Conservation (phyloP, 345 rosid genomes). For the Cardamine occulta region DNA sequence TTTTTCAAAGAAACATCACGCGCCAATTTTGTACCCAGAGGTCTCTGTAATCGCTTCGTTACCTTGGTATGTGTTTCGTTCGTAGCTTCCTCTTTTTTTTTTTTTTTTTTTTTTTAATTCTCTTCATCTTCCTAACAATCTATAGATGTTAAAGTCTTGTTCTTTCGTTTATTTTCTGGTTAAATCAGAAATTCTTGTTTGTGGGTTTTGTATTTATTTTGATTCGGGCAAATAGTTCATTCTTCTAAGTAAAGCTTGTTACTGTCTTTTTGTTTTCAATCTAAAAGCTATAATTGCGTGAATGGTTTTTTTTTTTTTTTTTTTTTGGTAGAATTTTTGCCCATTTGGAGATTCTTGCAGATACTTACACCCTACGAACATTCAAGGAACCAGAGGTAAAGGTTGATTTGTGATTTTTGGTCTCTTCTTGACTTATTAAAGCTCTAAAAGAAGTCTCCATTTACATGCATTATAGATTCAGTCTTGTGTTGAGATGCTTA, state of each 20-base stretch:
- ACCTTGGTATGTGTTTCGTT: slow-evolving; percentile 47
- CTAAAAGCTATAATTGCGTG: too few species aligned
- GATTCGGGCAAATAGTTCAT: not conserved
- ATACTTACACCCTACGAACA: slow-evolving; percentile 62
- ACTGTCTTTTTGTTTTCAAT: slow-evolving; percentile 2
- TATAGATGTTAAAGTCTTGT: slow-evolving; percentile 9
- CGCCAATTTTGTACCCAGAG: slow-evolving; percentile 38
- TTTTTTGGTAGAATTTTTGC: slow-evolving; percentile 66
- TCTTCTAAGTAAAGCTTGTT: not conserved
- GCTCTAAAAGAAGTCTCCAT: not conserved
- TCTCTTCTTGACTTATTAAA: not conserved
- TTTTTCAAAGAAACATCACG: not conserved
- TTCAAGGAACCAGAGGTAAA: slow-evolving; percentile 12
- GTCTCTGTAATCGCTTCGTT: slow-evolving; percentile 72
- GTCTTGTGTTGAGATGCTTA: slow-evolving; percentile 18
- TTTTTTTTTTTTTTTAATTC: not conserved
- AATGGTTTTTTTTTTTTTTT: not conserved
- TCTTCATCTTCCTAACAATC: slow-evolving; percentile 16
- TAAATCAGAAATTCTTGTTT: not conserved
- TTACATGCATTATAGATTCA: not conserved
- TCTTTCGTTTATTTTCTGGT: slow-evolving; percentile 3
- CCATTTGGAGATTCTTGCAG: slow-evolving; percentile 83
- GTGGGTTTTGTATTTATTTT: not conserved
- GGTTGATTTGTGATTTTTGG: slow-evolving; percentile 10
- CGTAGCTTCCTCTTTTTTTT: not conserved